phyloP scores from a whole-genome alignment of 2,329 filamentous ascomycete species.

The Teratosphaeriaceae sp. region DNA sequence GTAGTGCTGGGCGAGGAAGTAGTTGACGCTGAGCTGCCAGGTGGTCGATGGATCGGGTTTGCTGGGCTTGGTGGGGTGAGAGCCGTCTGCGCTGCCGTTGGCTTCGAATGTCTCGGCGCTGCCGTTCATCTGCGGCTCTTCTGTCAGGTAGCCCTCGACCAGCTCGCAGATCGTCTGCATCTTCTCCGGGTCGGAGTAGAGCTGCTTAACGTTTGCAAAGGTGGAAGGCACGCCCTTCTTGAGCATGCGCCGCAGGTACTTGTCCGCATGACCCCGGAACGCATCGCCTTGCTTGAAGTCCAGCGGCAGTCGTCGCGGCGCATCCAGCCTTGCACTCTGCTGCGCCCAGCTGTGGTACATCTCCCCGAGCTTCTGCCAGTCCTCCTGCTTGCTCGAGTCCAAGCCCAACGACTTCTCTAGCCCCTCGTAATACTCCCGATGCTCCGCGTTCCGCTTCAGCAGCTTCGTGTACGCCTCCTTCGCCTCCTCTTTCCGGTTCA shows the following conservation, averaged over 20 bases:
- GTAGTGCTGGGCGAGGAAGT: constrained; percentile 95
- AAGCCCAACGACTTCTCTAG: constrained; percentile 65
- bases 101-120: constrained; percentile 15
- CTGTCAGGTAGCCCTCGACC: constrained; percentile 66
- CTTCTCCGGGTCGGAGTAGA: constrained; percentile 75
- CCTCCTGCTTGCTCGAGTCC: constrained; percentile 52
- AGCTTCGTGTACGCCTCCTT: constrained; percentile 73
- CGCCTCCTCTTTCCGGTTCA: constrained; percentile 74
- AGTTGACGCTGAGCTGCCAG: constrained; percentile 74
- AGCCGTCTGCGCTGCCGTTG: constrained; percentile 32
- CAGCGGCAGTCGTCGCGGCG: constrained; percentile 76
- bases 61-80: constrained; percentile 37
- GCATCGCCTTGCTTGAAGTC: constrained; percentile 80
- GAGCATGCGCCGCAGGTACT: constrained; percentile 77
- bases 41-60: constrained; percentile 48
- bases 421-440: constrained; percentile 76
- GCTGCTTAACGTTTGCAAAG: constrained; percentile 91
- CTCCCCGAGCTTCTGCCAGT: constrained; percentile 63
- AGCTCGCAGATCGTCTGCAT: constrained; percentile 67
- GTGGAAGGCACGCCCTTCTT: constrained; percentile 91
- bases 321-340: constrained; percentile 77
- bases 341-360: constrained; percentile 77
- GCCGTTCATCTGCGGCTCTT: constrained; percentile 24
- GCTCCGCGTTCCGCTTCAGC: constrained; percentile 81
- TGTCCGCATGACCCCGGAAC: constrained; percentile 70